Conservation (phyloP, 352 stramenopile species). For the Hyaloperonospora arabidopsidis region DNA sequence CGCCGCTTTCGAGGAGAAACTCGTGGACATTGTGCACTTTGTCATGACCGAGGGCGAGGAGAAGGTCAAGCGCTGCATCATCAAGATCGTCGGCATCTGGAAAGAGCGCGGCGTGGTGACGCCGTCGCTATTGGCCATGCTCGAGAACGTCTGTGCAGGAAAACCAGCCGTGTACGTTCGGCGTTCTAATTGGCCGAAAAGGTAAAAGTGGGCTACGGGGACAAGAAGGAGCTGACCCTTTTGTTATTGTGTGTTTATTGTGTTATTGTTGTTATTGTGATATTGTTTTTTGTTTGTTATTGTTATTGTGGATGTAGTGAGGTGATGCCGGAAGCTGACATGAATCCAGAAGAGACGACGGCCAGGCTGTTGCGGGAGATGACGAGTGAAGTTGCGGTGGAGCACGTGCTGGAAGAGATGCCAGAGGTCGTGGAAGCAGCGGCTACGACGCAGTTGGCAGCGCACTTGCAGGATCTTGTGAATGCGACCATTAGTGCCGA, state of each 20-base stretch:
- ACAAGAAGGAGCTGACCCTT: too few relatives aligned
- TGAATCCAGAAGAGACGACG: slow-evolving; percentile 24
- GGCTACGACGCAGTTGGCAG: slow-evolving; percentile 33
- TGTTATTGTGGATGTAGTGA: slow-evolving; percentile 23
- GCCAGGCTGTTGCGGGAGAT: slow-evolving; percentile 32
- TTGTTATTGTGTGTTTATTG: slow-evolving; percentile 2
- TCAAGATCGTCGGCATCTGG: slow-evolving; percentile 85
- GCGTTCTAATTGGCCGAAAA: too few relatives aligned
- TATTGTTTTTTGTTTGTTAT: neutral
- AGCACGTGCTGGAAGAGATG: slow-evolving; percentile 57
- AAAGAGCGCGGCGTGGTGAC: slow-evolving; percentile 66
- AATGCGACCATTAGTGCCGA: slow-evolving; percentile 77
- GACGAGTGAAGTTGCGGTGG: slow-evolving; percentile 30
- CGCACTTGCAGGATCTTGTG: slow-evolving; percentile 62
- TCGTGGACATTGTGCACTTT: slow-evolving; percentile 52
- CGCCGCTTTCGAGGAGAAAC: slow-evolving; percentile 45
- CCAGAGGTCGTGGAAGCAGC: slow-evolving; percentile 53
- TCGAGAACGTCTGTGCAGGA: slow-evolving; percentile 71
- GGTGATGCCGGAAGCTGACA: slow-evolving; percentile 17
- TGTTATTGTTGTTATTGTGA: neutral
- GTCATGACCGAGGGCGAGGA: slow-evolving; percentile 64
- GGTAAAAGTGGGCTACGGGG: neutral
- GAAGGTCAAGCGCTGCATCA: slow-evolving; percentile 77
- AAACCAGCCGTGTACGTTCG: slow-evolving; percentile 57
- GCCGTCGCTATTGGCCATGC: slow-evolving; percentile 39